Evolutionary conservation across 148 eudicot species (phyloP).

Genomic region (Fagopyrum esculentum): DNA sequence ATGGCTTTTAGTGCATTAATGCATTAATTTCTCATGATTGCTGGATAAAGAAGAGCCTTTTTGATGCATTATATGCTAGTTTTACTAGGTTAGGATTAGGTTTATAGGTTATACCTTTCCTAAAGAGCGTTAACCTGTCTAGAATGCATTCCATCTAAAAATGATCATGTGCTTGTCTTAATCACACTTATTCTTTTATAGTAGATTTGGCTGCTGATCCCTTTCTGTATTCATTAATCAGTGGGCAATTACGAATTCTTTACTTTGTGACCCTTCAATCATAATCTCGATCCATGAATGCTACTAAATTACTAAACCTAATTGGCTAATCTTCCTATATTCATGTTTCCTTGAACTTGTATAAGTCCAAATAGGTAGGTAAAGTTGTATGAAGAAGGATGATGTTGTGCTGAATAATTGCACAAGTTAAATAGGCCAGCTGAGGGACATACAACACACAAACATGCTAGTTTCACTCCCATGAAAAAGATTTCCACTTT

Average conservation of each 20-base stretch:
- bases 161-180: neutral
- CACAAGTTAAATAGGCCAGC: neutral
- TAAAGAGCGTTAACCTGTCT: slow-evolving; percentile 11
- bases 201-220: slow-evolving; percentile 1
- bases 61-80: slow-evolving; percentile 8
- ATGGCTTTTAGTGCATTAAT: slow-evolving; percentile 11
- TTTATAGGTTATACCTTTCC: neutral
- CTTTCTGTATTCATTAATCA: neutral
- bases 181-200: neutral
- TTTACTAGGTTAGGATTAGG: slow-evolving; percentile 1
- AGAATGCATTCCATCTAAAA: slow-evolving; percentile 5
- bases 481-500: slow-evolving; percentile 9
- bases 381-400: neutral
- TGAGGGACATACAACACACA: slow-evolving; percentile 6
- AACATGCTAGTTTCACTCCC: slow-evolving; percentile 7
- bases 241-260: neutral
- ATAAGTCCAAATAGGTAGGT: neutral
- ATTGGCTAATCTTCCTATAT: neutral
- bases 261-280: neutral
- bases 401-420: neutral
- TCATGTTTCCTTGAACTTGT: neutral
- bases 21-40: slow-evolving; percentile 13
- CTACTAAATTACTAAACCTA: neutral
- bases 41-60: slow-evolving; percentile 1
- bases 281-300: neutral